A percentile compares a stretch with the other conserved stretches of the same genome.
Evolutionary conservation across 768 basidiomycete species (phyloP).

Genomic region (Cantharellus anzutake): DNA sequence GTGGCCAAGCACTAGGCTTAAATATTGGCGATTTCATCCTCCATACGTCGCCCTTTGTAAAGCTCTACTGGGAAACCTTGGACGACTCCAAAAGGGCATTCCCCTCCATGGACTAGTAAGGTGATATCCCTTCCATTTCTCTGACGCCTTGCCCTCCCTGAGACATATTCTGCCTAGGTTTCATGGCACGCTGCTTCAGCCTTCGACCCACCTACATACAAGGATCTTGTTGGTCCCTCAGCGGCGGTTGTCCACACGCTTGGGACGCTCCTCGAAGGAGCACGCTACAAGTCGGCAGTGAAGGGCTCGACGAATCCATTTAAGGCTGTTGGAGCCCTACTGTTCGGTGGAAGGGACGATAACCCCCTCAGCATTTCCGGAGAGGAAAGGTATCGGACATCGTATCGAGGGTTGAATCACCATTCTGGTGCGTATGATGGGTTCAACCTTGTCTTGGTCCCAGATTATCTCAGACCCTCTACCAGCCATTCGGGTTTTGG

Average conservation of each 20-base stretch:
- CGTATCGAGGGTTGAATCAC: slow-evolving; percentile 70
- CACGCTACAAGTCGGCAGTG: slow-evolving; percentile 63
- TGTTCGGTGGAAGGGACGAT: slow-evolving; percentile 24
- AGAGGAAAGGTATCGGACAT: slow-evolving; percentile 19
- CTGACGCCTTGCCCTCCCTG: slow-evolving; percentile 1
- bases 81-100: slow-evolving; percentile 73
- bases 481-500: slow-evolving; percentile 55
- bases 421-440: slow-evolving; percentile 52
- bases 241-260: slow-evolving; percentile 84
- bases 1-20: neutral
- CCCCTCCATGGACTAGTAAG: slow-evolving; percentile 67
- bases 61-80: slow-evolving; percentile 82
- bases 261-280: slow-evolving; percentile 71
- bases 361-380: slow-evolving; percentile 37
- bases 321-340: slow-evolving; percentile 34
- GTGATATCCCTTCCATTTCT: slow-evolving; percentile 22
- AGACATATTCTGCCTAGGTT: slow-evolving; percentile 31
- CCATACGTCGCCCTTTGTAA: neutral
- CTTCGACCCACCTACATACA: slow-evolving; percentile 54
- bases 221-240: slow-evolving; percentile 40
- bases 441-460: neutral
- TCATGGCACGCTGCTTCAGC: slow-evolving; percentile 78
- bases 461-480: slow-evolving; percentile 3
- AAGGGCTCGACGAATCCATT: too few species aligned
- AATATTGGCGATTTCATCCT: neutral